These are phyloP conservation scores for Nasturtium officinale DNA, from an alignment of 345 rosid species.

Conservation along the genomic window DNA sequence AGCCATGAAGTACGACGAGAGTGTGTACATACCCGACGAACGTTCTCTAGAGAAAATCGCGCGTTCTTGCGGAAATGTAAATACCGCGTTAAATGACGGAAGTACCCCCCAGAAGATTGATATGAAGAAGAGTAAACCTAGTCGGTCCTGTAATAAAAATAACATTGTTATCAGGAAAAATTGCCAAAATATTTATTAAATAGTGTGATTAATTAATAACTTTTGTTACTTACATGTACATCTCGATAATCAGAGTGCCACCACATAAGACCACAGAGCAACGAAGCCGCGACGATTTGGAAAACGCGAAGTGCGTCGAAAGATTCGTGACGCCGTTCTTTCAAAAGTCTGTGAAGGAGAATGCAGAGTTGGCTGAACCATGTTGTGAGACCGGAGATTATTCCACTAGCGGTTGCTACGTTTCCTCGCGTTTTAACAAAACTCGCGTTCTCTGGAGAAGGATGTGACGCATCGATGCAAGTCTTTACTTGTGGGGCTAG, in stretches of 20 bases:
- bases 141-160: slow-evolving; percentile 58
- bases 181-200: background rate
- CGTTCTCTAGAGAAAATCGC: slow-evolving; percentile 73
- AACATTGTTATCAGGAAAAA: slow-evolving; percentile 1
- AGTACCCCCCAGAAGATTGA: slow-evolving; percentile 94
- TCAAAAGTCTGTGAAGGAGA: slow-evolving; percentile 79
- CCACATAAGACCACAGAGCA: slow-evolving; percentile 83
- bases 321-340: slow-evolving; percentile 82
- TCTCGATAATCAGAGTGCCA: slow-evolving; percentile 81
- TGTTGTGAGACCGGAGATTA: slow-evolving; percentile 29
- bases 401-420: background rate
- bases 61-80: slow-evolving; percentile 91
- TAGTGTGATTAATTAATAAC: background rate
- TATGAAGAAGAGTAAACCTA: slow-evolving; percentile 84
- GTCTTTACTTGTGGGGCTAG: slow-evolving; percentile 68
- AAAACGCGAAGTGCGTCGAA: slow-evolving; percentile 69
- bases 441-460: slow-evolving; percentile 36
- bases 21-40: slow-evolving; percentile 88
- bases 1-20: slow-evolving; percentile 91
- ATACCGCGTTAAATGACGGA: slow-evolving; percentile 81
- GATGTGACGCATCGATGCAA: slow-evolving; percentile 49
- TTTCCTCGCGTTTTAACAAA: slow-evolving; percentile 33
- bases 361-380: slow-evolving; percentile 82
- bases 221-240: slow-evolving; percentile 41
- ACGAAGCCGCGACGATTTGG: slow-evolving; percentile 74